A percentile compares a stretch with the other conserved stretches of the same genome.
Conservation (phyloP, 805 yeast species). For the Candida succiphila region DNA sequence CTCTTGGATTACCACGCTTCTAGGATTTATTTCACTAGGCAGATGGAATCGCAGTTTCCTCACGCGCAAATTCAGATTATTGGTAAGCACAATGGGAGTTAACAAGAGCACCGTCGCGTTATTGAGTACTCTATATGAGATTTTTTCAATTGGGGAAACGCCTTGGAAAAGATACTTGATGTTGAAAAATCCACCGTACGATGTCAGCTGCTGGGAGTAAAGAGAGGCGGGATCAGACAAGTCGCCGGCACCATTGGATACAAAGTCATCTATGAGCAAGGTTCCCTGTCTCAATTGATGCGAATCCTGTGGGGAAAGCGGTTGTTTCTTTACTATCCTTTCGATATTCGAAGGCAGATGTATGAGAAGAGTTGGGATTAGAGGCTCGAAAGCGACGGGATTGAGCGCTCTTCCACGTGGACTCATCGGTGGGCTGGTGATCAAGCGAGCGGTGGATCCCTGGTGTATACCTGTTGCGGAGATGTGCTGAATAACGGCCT, state of each 20-base stretch:
- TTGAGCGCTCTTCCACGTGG: too few species aligned
- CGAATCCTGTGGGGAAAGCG: neutral
- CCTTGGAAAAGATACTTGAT: constrained; percentile 5
- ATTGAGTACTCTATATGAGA: constrained; percentile 23
- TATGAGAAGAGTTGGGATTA: constrained; percentile 1
- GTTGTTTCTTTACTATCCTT: neutral
- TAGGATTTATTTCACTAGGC: constrained; percentile 25
- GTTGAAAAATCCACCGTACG: constrained; percentile 11
- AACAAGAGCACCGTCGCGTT: constrained; percentile 20
- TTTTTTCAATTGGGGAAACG: constrained; percentile 15
- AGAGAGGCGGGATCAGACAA: neutral
- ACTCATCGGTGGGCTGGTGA: too few species aligned
- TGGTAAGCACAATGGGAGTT: constrained; percentile 29
- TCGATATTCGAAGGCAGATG: constrained; percentile 1
- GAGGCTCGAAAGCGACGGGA: neutral
- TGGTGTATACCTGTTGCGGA: too few species aligned
- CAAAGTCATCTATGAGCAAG: too few species aligned
- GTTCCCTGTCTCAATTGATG: neutral
- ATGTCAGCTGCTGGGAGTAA: constrained; percentile 7
- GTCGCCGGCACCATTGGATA: neutral
- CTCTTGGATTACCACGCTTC: constrained; percentile 29
- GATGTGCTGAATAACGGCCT: too few species aligned
- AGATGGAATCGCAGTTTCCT: constrained; percentile 28
- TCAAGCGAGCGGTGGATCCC: too few species aligned
- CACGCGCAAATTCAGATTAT: constrained; percentile 22